These are phyloP conservation scores for Talaromyces islandicus DNA, from an alignment of 2,329 filamentous ascomycete species.

Conservation along the genomic window DNA sequence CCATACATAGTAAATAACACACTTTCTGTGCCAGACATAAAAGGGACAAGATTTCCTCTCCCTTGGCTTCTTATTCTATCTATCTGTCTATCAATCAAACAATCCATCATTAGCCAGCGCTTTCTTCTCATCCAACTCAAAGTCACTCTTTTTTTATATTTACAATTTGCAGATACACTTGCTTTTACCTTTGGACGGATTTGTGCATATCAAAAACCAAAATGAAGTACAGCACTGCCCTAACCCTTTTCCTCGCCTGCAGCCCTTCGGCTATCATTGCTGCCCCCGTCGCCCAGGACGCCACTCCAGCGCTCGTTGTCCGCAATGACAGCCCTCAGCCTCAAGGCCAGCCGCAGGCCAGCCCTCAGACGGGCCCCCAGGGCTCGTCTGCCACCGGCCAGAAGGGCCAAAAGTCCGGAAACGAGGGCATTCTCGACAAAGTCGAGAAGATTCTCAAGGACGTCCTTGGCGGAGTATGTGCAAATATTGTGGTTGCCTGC, in stretches of 20 bases:
- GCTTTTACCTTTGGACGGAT: not conserved
- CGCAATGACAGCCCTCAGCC: not conserved
- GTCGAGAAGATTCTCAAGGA: slow-evolving; percentile 8
- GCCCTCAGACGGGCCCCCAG: not conserved
- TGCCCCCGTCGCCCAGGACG: slow-evolving; percentile 5
- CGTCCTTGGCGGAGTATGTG: slow-evolving; percentile 1
- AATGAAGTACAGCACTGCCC: slow-evolving; percentile 8
- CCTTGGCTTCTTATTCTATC: not conserved
- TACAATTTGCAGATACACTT: not conserved
- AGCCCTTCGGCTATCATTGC: slow-evolving; percentile 7
- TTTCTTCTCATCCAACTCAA: slow-evolving; percentile 3
- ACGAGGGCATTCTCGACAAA: slow-evolving; percentile 5
- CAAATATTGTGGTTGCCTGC: not conserved
- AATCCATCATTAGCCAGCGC: not conserved
- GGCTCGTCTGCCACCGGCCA: slow-evolving; percentile 2
- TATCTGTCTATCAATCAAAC: not conserved
- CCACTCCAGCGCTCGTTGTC: not conserved
- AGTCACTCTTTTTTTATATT: slow-evolving; percentile 4
- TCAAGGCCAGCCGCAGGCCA: not conserved
- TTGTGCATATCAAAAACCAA: not conserved
- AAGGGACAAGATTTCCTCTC: slow-evolving; percentile 3
- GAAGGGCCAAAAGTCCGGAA: slow-evolving; percentile 2
- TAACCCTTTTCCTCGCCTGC: slow-evolving; percentile 6
- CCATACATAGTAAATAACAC: not conserved
- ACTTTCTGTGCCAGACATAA: slow-evolving; percentile 3